phyloP scores from a whole-genome alignment of 176 grass and related monocot genomes.

The Saccharum spontaneum region DNA sequence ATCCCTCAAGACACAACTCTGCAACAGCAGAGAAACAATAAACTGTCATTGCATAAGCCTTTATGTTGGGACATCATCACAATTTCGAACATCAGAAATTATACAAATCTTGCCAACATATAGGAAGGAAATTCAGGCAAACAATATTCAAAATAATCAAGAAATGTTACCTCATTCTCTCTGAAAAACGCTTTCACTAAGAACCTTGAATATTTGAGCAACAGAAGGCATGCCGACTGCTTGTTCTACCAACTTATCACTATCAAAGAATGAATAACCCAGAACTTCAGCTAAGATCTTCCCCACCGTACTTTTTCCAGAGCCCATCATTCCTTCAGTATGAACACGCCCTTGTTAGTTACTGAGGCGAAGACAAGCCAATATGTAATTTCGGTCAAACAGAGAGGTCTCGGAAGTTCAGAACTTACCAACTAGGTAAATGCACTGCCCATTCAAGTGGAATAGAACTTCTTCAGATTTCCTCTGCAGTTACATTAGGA shows the following conservation, averaged over 20 bases:
- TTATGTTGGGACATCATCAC: neutral
- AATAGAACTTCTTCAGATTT: constrained; percentile 72
- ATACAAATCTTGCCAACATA: neutral
- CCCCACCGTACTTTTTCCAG: constrained; percentile 85
- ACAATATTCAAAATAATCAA: neutral
- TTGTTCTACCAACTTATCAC: constrained; percentile 90
- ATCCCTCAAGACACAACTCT: too few relatives aligned
- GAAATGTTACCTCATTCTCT: constrained; percentile 65
- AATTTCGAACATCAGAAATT: neutral
- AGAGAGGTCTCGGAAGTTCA: constrained; percentile 23
- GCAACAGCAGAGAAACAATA: constrained; percentile 33
- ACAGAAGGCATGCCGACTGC: constrained; percentile 80
- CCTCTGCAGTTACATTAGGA: constrained; percentile 51
- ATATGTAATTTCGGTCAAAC: neutral
- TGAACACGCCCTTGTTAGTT: constrained; percentile 10
- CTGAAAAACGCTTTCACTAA: constrained; percentile 82
- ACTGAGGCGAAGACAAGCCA: neutral
- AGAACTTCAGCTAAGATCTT: constrained; percentile 89
- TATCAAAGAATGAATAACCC: constrained; percentile 90
- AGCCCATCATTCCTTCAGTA: constrained; percentile 89
- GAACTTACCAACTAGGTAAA: constrained; percentile 89
- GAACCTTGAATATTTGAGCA: constrained; percentile 86
- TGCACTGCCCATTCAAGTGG: constrained; percentile 65
- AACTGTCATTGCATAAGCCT: constrained; percentile 8
- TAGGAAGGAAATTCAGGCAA: neutral